phyloP scores from a whole-genome alignment of 2,329 filamentous ascomycete genomes.

The Amauroascus niger region DNA sequence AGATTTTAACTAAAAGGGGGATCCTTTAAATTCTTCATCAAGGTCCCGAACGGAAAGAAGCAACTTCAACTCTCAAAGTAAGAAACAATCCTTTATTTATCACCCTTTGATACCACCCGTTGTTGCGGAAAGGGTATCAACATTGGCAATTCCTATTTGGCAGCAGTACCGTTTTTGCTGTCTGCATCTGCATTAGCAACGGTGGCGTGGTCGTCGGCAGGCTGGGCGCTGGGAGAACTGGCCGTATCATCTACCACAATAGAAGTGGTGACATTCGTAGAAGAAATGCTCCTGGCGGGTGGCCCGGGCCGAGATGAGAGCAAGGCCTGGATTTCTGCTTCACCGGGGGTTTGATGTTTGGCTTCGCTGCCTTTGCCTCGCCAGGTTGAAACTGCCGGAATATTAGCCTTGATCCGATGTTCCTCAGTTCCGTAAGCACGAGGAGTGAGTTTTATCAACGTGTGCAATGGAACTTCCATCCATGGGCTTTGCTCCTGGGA shows the following conservation, averaged over 20 bases:
- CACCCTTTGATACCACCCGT: not conserved
- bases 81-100: not conserved
- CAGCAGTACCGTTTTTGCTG: not conserved
- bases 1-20: not conserved
- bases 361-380: constrained; percentile 86
- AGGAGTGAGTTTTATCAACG: constrained; percentile 90
- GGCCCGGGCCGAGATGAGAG: constrained; percentile 1
- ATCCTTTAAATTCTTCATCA: not conserved
- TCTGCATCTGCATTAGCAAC: not conserved
- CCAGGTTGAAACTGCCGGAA: constrained; percentile 94
- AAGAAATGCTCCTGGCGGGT: not conserved
- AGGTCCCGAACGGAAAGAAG: no score
- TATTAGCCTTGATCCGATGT: constrained; percentile 76
- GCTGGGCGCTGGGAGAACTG: not conserved
- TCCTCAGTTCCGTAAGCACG: constrained; percentile 90
- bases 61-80: not conserved
- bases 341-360: constrained; percentile 56
- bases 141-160: not conserved
- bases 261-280: not conserved
- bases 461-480: constrained; percentile 97
- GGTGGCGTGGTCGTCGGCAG: not conserved
- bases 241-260: not conserved
- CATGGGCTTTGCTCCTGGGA: constrained; percentile 86
- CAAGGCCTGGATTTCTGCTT: constrained; percentile 4
- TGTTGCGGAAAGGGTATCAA: not conserved